Percentiles rank a stretch among this genome's conserved stretches.
These are phyloP conservation scores for Globisporangium irregulare DNA, from an alignment of 352 stramenopile species.

Conservation along the genomic window DNA sequence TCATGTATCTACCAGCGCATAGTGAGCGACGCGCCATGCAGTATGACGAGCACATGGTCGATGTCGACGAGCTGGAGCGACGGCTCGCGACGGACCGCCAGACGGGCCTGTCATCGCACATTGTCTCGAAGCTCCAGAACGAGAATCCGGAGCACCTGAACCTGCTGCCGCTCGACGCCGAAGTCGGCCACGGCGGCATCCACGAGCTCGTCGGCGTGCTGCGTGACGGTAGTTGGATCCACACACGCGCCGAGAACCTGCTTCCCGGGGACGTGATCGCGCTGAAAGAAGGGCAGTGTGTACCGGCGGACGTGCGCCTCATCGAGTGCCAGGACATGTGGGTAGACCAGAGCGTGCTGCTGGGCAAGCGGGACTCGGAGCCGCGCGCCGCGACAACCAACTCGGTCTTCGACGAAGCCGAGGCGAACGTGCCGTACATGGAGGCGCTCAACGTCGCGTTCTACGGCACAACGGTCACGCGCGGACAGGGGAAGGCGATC, in stretches of 20 bases:
- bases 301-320: conserved; percentile 47
- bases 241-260: conserved; percentile 54
- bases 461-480: conserved; percentile 43
- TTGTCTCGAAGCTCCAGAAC: conserved; percentile 26
- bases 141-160: conserved; percentile 30
- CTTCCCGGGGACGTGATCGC: conserved; percentile 45
- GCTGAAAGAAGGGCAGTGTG: conserved; percentile 46
- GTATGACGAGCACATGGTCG: conserved; percentile 46
- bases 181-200: conserved; percentile 44
- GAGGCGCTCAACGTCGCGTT: conserved; percentile 52
- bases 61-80: conserved; percentile 44
- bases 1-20: neutral
- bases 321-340: conserved; percentile 48
- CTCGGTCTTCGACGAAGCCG: conserved; percentile 47
- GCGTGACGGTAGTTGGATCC: conserved; percentile 50
- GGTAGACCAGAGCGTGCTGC: conserved; percentile 39
- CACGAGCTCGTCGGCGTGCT: conserved; percentile 58
- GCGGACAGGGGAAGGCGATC: conserved; percentile 43
- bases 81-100: conserved; percentile 34
- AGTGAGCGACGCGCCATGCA: conserved; percentile 14
- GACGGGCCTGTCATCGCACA: conserved; percentile 25
- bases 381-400: conserved; percentile 25
- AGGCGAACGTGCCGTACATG: conserved; percentile 38
- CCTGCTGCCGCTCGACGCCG: conserved; percentile 41
- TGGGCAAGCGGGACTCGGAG: conserved; percentile 23